Evolutionary conservation across 805 yeast species (phyloP), one percentile per base, ranked within the genome.

Genomic region (Jamesozyma jinghongensis): DNA sequence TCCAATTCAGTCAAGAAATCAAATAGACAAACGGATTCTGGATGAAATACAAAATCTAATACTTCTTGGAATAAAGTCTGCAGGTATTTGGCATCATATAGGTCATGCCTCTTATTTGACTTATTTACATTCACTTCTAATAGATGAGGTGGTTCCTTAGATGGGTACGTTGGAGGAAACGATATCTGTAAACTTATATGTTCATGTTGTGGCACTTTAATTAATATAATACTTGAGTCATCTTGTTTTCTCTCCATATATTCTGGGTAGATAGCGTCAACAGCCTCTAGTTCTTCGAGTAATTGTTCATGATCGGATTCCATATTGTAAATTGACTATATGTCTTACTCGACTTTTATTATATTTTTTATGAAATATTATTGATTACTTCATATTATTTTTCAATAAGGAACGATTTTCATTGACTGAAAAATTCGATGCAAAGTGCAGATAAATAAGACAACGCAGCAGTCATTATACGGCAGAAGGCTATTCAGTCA

Each of bases 201-300:
- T 38, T 75, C 77, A 51, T 81, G 81, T 40, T 77, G 75, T 0
- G 95, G 86, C 1, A 76, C 61, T 19, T 63, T 62, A 12, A 81
- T 66, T 34, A 47, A 44, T 18, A 72, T 72, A 6, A 74, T 62
- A 7, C 65, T 56, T 1, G 53, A 56, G 20, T 65, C 67, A 19
- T 62, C 59, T 19, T 62, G 42, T 27, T 52, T 52, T 11, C 49
- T 50, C 3, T 62, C 60, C 28, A 77, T 57, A 32, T 76, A 68
- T 13, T 71, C 83, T 1, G 95, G 96, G 54, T 77, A 90, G 11
- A 92, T 90, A 3, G 96, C 92, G 41, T 85, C 82, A 10, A 90
- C 77, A 11, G 95, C 90, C 31, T 74, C 78, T 16, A 85, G 61
- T 54, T 90, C 98, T 40, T 85, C 92, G 17, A 55, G 55, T 5